Conservation (phyloP, 2,329 filamentous ascomycete species). For the Xylaria sp. region DNA sequence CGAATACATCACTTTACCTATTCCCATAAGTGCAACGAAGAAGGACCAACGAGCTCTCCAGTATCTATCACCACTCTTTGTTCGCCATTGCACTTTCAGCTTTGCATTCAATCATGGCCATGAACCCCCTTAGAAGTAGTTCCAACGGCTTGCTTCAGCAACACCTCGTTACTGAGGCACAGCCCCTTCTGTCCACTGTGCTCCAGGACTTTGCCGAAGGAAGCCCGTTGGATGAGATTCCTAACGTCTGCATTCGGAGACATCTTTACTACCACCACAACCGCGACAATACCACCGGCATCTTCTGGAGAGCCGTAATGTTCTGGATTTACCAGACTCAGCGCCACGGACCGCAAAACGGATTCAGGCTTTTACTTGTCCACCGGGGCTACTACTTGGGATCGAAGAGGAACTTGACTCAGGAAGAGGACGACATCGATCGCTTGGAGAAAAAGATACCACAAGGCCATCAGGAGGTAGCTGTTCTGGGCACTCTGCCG, state of each 20-base stretch:
- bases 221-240: background rate
- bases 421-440: background rate
- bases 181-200: background rate
- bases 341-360: background rate
- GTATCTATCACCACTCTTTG: too few species aligned
- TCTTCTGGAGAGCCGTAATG: background rate
- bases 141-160: too few species aligned
- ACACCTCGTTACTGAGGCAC: background rate
- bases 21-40: too few species aligned
- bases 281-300: background rate
- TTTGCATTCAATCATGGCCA: background rate
- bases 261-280: background rate
- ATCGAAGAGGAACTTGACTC: background rate
- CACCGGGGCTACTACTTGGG: background rate
- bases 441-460: background rate
- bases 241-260: background rate
- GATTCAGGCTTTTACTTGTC: background rate
- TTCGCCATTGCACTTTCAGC: background rate
- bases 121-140: background rate
- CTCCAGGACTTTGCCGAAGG: background rate
- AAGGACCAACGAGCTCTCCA: too few species aligned
- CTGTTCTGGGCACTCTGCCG: background rate
- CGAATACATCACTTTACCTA: too few species aligned
- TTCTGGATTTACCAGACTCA: background rate
- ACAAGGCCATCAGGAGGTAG: background rate